These are phyloP conservation scores for Diplodia mutila DNA, from an alignment of 2,329 filamentous ascomycete species.

Conservation along the genomic window DNA sequence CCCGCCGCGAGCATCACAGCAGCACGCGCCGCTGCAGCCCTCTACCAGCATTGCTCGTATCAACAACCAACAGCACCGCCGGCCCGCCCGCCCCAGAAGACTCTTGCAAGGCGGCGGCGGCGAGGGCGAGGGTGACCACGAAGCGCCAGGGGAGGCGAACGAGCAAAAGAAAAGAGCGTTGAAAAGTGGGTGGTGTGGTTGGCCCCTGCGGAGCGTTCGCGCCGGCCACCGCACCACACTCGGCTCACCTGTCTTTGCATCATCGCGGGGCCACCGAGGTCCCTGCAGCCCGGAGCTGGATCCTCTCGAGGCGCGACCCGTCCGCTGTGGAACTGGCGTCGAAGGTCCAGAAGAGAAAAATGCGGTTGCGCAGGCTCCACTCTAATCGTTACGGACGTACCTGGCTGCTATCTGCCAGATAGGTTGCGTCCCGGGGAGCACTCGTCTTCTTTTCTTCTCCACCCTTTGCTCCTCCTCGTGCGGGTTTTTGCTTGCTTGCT, in stretches of 20 bases:
- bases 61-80: slow-evolving; percentile 10
- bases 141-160: background rate
- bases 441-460: background rate
- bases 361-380: slow-evolving; percentile 6
- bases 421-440: too few relatives aligned
- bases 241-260: slow-evolving; percentile 36
- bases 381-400: slow-evolving; percentile 20
- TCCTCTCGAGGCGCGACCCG: background rate
- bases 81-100: slow-evolving; percentile 3
- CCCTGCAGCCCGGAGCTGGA: slow-evolving; percentile 15
- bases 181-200: slow-evolving; percentile 20
- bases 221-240: background rate
- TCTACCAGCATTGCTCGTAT: slow-evolving; percentile 4
- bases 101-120: too few relatives aligned
- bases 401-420: slow-evolving; percentile 11
- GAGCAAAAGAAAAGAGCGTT: slow-evolving; percentile 10
- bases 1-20: background rate
- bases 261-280: slow-evolving; percentile 30
- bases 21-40: slow-evolving; percentile 1
- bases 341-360: slow-evolving; percentile 2
- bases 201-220: slow-evolving; percentile 12
- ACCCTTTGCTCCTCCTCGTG: background rate
- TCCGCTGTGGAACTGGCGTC: slow-evolving; percentile 9
- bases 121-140: too few relatives aligned
- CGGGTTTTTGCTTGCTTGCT: background rate